Evolutionary conservation across 2,329 filamentous ascomycete species (phyloP).

Genomic region (Colletotrichum ledebouriae): DNA sequence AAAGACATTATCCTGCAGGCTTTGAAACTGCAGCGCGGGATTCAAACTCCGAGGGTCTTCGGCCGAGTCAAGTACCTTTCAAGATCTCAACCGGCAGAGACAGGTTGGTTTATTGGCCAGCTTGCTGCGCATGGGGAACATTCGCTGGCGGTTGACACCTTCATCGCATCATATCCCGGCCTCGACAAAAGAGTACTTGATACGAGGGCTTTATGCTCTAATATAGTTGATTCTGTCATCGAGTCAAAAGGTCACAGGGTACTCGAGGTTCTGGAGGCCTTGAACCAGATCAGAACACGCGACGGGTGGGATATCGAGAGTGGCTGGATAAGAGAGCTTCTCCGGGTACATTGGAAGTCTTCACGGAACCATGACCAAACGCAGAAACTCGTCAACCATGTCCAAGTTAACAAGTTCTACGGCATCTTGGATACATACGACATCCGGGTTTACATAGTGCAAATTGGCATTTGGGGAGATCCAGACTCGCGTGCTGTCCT

Average conservation of each 20-base stretch:
- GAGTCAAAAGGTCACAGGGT: constrained; percentile 28
- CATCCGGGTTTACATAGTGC: constrained; percentile 33
- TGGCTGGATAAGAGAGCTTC: constrained; percentile 12
- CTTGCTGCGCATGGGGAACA: constrained; percentile 21
- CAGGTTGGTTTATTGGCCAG: constrained; percentile 27
- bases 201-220: constrained; percentile 20
- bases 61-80: constrained; percentile 16
- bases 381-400: constrained; percentile 22
- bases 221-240: constrained; percentile 23
- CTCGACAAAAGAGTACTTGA: background rate
- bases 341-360: constrained; percentile 26
- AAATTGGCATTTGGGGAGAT: constrained; percentile 35
- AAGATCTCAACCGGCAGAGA: constrained; percentile 7
- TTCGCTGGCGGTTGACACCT: constrained; percentile 36
- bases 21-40: constrained; percentile 1
- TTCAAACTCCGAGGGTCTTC: constrained; percentile 7
- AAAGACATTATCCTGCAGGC: constrained; percentile 21
- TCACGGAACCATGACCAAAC: constrained; percentile 21
- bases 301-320: constrained; percentile 25
- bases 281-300: constrained; percentile 21
- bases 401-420: constrained; percentile 28
- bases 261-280: constrained; percentile 24
- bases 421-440: constrained; percentile 24
- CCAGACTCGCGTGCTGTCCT: constrained; percentile 15
- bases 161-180: constrained; percentile 21